Percentiles rank a stretch among this genome's conserved stretches.
Conservation (phyloP, 768 basidiomycete species). For the Neoboletus magnificus region DNA sequence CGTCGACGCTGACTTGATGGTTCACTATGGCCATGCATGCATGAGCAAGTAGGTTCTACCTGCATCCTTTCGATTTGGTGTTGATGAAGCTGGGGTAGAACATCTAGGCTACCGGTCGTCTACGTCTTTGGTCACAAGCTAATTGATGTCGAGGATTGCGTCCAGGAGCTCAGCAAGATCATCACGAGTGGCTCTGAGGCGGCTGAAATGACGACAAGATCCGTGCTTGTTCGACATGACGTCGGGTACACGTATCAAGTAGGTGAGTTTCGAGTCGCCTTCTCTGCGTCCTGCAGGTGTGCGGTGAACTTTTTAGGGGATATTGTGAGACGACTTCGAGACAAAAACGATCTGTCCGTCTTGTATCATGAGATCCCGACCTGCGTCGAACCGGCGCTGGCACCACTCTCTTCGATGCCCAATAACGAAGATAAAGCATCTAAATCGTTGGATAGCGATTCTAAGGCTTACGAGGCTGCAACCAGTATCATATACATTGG, state of each 20-base stretch:
- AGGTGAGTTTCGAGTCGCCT: constrained; percentile 37
- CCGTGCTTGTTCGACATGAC: constrained; percentile 65
- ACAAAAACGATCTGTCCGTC: constrained; percentile 30
- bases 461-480: background rate
- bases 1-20: constrained; percentile 83
- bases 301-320: constrained; percentile 11
- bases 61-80: background rate
- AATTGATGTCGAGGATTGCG: constrained; percentile 55
- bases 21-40: constrained; percentile 97
- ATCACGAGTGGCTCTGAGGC: constrained; percentile 20
- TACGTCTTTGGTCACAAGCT: constrained; percentile 84
- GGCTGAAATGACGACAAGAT: constrained; percentile 10
- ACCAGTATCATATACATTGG: constrained; percentile 61
- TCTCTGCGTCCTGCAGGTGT: background rate
- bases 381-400: constrained; percentile 17
- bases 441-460: background rate
- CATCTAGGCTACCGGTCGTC: constrained; percentile 82
- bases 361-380: constrained; percentile 37
- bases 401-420: background rate
- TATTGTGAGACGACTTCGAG: constrained; percentile 14
- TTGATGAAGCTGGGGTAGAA: constrained; percentile 43
- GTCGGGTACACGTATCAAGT: constrained; percentile 71
- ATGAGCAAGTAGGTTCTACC: constrained; percentile 71
- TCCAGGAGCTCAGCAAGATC: constrained; percentile 37
- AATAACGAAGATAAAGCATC: background rate